Base-by-base conservation (phyloP, 2,329 filamentous ascomycete genomes). In the Phialocephala subalpina region DNA sequence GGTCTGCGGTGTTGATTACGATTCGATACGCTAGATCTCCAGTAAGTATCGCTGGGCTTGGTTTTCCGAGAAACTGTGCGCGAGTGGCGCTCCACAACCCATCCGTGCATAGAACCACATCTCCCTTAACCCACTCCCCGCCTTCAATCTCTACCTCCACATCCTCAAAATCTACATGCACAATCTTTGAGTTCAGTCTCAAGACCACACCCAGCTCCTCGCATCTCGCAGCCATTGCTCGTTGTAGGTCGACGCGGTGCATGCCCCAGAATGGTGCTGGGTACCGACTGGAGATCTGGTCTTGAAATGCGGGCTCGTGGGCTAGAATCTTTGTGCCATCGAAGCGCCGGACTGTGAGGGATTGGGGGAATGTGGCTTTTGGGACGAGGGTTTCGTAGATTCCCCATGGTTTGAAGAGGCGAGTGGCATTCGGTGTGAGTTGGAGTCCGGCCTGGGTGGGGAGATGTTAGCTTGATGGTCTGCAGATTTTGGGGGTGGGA, bases 11-110 rank as follows among this genome's bases (percentile, higher is more conserved):
- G 0, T 78, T 75, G 2, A 91, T 78, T 0, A 89, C 83, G 38
- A 91, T 84, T 1, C 89, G 81, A 71, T 90, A 92, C 1, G 88
- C 89, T 16, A 91, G 75, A 73, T 92, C 89, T 0, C 88, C 89
- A 0, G 88, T 91, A 0, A 86, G 83, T 8, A 83, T 74, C 0
- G 88, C 86, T 5, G 79, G 77, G 40, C 85, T 83, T 3, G 79
- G 77, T 0, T 73, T 77, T 0, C 81, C 81, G 0, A 86, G 74
- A 18, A 86, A 82, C 2, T 78, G 77, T 59, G 83, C 80, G 0
- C 88, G 81, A 53, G 83, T 87, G 14, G 79, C 78, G 1, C 87
- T 90, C 86, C 87, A 90, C 0, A 91, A 77, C 0, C 89, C 89
- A 68, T 92, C 90, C 0, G 88, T 87, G 0, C 83, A 88, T 1